Evolutionary conservation across 305 asterid species (phyloP).

Genomic region (Stenogyne calaminthoides): DNA sequence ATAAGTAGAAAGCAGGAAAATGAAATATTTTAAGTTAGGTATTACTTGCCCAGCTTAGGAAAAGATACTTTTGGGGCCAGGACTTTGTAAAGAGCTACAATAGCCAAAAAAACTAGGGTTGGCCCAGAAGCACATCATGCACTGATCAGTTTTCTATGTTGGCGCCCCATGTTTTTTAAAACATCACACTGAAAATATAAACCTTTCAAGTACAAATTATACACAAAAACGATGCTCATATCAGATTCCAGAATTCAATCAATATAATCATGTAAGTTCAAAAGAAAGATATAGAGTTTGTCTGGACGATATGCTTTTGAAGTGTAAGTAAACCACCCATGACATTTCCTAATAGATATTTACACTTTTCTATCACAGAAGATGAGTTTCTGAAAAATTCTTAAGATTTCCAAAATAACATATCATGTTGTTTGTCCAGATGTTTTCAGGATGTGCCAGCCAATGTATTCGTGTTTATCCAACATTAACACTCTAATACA

Average conservation of each 20-base stretch:
- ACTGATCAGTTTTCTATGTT: not conserved
- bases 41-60: not conserved
- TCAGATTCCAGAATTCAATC: not conserved
- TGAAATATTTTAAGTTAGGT: not conserved
- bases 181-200: not conserved
- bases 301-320: too few species aligned
- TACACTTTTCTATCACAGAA: not conserved
- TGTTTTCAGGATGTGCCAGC: not conserved
- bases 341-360: too few species aligned
- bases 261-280: not conserved
- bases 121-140: not conserved
- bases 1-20: not conserved
- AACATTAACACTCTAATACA: too few species aligned
- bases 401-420: too few species aligned
- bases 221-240: not conserved
- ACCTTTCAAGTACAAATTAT: not conserved
- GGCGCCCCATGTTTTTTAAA: not conserved
- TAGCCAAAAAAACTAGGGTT: not conserved
- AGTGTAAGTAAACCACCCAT: too few species aligned
- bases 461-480: not conserved
- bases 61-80: not conserved
- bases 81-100: not conserved
- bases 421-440: not conserved
- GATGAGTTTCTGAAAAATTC: too few species aligned
- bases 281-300: too few species aligned